Evolutionary conservation across 139 green algal species (phyloP).

Genomic region (Desmodesmus armatus): DNA sequence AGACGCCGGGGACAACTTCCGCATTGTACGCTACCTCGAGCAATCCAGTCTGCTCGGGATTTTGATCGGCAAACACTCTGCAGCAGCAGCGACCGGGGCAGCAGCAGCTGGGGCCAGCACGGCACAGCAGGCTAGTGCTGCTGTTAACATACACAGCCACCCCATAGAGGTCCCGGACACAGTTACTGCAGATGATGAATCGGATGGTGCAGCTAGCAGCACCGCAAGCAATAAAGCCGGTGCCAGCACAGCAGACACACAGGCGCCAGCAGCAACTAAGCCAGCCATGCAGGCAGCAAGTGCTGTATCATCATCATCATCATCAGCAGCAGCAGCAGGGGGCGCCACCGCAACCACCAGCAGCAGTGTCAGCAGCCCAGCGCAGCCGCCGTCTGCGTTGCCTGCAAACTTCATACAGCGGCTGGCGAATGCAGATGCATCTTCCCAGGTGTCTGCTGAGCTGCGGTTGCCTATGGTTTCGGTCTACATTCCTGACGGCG

Average conservation of each 20-base stretch:
- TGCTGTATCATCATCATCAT: neutral
- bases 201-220: too few species aligned
- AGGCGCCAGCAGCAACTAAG: conserved; percentile 13
- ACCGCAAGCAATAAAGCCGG: too few species aligned
- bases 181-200: too few species aligned
- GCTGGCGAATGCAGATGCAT: conserved; percentile 29
- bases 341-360: neutral
- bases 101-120: conserved; percentile 11
- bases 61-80: neutral
- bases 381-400: neutral
- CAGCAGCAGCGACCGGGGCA: neutral
- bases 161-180: too few species aligned
- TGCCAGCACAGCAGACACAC: conserved; percentile 9
- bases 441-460: conserved; percentile 44
- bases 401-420: neutral
- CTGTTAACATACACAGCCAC: too few species aligned
- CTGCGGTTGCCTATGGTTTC: conserved; percentile 24
- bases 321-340: neutral
- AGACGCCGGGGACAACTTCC: neutral
- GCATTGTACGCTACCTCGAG: neutral
- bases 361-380: neutral
- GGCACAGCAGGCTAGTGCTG: neutral
- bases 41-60: neutral
- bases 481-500: conserved; percentile 45
- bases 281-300: neutral